Percentiles rank a stretch among this genome's conserved stretches.
phyloP scores from a whole-genome alignment of 2,329 filamentous ascomycete species.

The Trichoderma sp. region DNA sequence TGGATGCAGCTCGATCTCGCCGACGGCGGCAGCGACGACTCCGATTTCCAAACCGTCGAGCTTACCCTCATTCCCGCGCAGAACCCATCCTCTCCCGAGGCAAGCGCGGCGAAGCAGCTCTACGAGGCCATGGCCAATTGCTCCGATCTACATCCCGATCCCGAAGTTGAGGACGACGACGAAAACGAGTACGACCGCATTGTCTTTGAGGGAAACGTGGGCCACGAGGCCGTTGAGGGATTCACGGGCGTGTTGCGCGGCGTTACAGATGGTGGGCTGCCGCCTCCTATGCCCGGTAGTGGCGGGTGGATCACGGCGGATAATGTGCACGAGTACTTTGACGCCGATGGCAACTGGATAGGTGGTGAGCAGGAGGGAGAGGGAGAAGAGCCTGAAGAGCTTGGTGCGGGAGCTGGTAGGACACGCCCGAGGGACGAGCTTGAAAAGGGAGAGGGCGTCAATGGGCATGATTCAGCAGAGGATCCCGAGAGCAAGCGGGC shows the following conservation, averaged over 20 bases:
- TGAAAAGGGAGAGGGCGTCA: slow-evolving; percentile 48
- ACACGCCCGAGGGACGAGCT: slow-evolving; percentile 46
- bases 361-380: slow-evolving; percentile 43
- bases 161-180: slow-evolving; percentile 61
- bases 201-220: slow-evolving; percentile 56
- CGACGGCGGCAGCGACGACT: slow-evolving; percentile 59
- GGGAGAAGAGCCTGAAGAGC: slow-evolving; percentile 49
- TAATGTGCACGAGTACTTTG: slow-evolving; percentile 83
- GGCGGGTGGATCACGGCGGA: slow-evolving; percentile 89
- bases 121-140: slow-evolving; percentile 73
- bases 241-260: slow-evolving; percentile 58
- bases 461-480: slow-evolving; percentile 48
- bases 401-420: slow-evolving; percentile 67
- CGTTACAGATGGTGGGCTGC: slow-evolving; percentile 53
- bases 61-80: slow-evolving; percentile 63
- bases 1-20: slow-evolving; percentile 71
- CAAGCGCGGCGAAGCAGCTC: slow-evolving; percentile 44
- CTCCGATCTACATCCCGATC: slow-evolving; percentile 75
- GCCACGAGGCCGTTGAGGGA: slow-evolving; percentile 58
- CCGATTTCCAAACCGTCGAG: slow-evolving; percentile 68
- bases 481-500: slow-evolving; percentile 52
- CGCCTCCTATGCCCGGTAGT: slow-evolving; percentile 72
- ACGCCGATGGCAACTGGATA: slow-evolving; percentile 79
- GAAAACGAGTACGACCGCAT: slow-evolving; percentile 58
- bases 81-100: slow-evolving; percentile 31